A percentile compares a stretch with the other conserved stretches of the same genome.
Evolutionary conservation across 2,329 filamentous ascomycete genomes (phyloP).

Genomic region (Fusarium odoratissimum): DNA sequence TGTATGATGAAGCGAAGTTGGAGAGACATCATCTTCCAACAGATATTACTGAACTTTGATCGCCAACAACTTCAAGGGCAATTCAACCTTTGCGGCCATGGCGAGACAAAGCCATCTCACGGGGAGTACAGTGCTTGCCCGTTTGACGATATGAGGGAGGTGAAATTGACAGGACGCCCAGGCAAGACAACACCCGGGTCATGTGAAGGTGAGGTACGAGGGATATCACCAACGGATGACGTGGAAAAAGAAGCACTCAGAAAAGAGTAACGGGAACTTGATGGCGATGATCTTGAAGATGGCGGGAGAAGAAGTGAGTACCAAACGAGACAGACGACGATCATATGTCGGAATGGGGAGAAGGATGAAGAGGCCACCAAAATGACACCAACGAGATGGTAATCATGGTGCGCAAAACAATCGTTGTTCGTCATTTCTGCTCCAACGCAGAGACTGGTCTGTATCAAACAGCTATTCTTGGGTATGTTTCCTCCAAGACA

Average conservation of each 20-base stretch:
- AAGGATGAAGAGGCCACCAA: neutral
- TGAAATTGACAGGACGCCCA: neutral
- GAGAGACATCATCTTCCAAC: too few relatives aligned
- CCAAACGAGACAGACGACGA: neutral
- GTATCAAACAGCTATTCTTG: neutral
- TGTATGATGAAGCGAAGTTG: too few relatives aligned
- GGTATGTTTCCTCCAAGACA: neutral
- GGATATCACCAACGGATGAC: neutral
- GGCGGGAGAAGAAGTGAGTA: neutral
- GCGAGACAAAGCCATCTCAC: neutral
- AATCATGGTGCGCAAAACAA: neutral
- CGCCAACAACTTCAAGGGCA: too few relatives aligned
- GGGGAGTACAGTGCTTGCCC: neutral
- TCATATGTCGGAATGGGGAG: rapidly evolving
- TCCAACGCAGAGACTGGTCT: neutral
- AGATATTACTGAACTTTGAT: too few relatives aligned
- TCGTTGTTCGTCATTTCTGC: neutral
- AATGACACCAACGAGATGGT: too few relatives aligned
- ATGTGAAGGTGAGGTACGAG: neutral
- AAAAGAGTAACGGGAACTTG: neutral
- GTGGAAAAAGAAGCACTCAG: too few relatives aligned
- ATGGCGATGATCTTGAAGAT: neutral
- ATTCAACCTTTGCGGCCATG: too few relatives aligned
- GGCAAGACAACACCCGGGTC: neutral
- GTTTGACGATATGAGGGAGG: neutral